Conservation (phyloP, 306 rosid genomes). For the Benincasa hispida region DNA sequence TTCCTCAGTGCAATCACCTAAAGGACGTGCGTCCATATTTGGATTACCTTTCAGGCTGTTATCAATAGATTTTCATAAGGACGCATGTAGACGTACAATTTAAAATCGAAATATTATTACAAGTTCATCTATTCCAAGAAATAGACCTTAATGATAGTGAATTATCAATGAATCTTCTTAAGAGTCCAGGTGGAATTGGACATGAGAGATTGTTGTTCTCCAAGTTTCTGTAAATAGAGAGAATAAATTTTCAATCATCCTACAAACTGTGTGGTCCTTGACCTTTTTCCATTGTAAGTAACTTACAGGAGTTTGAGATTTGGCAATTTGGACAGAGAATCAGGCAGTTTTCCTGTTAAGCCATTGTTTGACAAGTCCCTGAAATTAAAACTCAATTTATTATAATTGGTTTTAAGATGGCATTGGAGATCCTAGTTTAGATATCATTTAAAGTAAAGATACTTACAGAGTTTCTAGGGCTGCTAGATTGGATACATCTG, state of each 20-base stretch:
- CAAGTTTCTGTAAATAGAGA: conserved; percentile 17
- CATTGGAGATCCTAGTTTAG: not conserved
- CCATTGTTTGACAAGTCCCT: conserved; percentile 45
- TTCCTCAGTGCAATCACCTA: too few relatives aligned
- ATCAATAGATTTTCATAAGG: not conserved
- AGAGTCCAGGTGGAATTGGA: conserved; percentile 22
- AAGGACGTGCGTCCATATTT: conserved; percentile 15
- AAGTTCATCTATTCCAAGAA: not conserved
- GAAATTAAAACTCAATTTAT: not conserved
- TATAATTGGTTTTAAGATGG: not conserved
- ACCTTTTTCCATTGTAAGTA: too few relatives aligned
- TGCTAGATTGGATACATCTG: not conserved
- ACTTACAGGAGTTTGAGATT: conserved; percentile 33
- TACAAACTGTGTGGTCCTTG: too few relatives aligned
- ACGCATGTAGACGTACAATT: not conserved
- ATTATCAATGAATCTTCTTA: conserved; percentile 15
- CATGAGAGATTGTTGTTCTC: conserved; percentile 29
- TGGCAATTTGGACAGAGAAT: conserved; percentile 20
- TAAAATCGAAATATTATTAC: not conserved
- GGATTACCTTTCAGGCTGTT: conserved; percentile 6
- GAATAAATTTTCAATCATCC: too few relatives aligned
- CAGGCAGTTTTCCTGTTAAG: conserved; percentile 30
- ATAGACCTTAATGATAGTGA: conserved; percentile 28
- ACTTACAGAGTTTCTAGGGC: conserved; percentile 5
- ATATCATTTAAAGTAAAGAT: not conserved